phyloP scores from a whole-genome alignment of 179 eudicot genomes.

The Camellia oleifera region DNA sequence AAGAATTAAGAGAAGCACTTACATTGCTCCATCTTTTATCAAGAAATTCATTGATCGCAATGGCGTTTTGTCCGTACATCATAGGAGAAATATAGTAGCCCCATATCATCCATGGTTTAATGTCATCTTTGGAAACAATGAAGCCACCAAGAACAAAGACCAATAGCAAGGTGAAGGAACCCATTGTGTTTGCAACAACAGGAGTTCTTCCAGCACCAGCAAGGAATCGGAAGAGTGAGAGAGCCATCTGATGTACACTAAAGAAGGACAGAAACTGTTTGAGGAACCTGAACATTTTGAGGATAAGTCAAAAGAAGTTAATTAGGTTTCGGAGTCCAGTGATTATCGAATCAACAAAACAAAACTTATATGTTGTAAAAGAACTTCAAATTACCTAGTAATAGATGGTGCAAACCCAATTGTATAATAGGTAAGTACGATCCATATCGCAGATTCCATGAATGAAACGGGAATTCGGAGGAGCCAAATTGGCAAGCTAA shows the following conservation, averaged over 20 bases:
- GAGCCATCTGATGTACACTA: conserved; percentile 78
- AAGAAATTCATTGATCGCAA: conserved; percentile 70
- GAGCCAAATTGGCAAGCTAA: conserved; percentile 71
- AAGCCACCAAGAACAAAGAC: conserved; percentile 87
- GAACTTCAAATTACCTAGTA: conserved; percentile 37
- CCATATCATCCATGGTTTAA: conserved; percentile 86
- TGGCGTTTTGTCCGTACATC: conserved; percentile 86
- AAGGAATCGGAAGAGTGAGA: conserved; percentile 66
- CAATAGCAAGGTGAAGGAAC: conserved; percentile 57
- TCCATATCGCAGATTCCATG: conserved; percentile 61
- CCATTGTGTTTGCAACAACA: conserved; percentile 66
- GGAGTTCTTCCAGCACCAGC: conserved; percentile 77
- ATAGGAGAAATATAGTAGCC: conserved; percentile 81
- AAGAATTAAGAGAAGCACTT: conserved; percentile 15
- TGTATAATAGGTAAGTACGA: conserved; percentile 74
- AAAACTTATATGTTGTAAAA: background rate
- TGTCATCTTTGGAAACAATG: conserved; percentile 73
- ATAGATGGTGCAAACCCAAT: conserved; percentile 78
- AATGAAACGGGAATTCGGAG: conserved; percentile 62
- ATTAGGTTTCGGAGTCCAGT: background rate
- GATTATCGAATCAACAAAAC: background rate
- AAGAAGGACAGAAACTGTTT: conserved; percentile 72
- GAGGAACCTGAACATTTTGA: conserved; percentile 51
- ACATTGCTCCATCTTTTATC: conserved; percentile 69
- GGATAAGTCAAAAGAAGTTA: background rate